phyloP scores from a whole-genome alignment of 1,139 yeast species.

The Suhomyces terraborum region DNA sequence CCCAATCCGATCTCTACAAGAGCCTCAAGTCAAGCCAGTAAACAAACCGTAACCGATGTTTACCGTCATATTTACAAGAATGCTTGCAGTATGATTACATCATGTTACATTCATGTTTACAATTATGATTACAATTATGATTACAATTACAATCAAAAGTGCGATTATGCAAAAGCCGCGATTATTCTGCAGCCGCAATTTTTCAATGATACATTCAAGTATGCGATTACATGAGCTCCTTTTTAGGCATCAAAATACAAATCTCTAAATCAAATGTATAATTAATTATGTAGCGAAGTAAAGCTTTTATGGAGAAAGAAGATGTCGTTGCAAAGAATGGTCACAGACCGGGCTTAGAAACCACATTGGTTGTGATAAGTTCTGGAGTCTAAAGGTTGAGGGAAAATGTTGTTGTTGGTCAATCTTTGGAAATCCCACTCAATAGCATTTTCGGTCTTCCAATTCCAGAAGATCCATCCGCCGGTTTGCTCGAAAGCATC shows the following conservation, averaged over 20 bases:
- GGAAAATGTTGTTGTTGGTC: slow-evolving; percentile 64
- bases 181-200: too few species aligned
- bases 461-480: slow-evolving; percentile 94
- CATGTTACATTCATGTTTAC: too few species aligned
- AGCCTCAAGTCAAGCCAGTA: not conserved
- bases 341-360: slow-evolving; percentile 19
- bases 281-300: slow-evolving; percentile 8
- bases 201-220: too few species aligned
- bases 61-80: too few species aligned
- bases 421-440: slow-evolving; percentile 85
- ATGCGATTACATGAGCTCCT: too few species aligned
- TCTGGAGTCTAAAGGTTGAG: slow-evolving; percentile 71
- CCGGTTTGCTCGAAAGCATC: slow-evolving; percentile 71
- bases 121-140: too few species aligned
- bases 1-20: slow-evolving; percentile 3
- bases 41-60: not conserved
- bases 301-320: not conserved
- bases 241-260: too few species aligned
- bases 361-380: slow-evolving; percentile 70
- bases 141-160: too few species aligned
- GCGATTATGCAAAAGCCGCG: too few species aligned
- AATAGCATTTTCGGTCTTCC: slow-evolving; percentile 79
- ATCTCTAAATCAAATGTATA: not conserved
- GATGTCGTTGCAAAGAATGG: slow-evolving; percentile 1
- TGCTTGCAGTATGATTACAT: too few species aligned